phyloP scores from a whole-genome alignment of 2,329 filamentous ascomycete genomes.

The Cladosporium sp. region DNA sequence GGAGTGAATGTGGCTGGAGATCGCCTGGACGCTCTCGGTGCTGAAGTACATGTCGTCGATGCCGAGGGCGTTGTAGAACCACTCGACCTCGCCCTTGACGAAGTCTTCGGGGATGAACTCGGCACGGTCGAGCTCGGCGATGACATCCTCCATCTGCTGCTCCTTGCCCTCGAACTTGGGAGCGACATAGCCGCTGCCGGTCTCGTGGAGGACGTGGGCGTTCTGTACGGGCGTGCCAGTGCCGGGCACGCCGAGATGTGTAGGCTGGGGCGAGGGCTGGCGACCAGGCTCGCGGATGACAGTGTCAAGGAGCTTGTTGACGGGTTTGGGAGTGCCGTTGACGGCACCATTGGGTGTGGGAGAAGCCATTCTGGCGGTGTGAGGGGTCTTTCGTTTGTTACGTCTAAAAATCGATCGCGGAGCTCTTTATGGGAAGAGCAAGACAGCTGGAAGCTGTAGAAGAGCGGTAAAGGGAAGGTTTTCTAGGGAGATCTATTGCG shows the following conservation, averaged over 20 bases:
- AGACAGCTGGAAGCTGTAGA: background rate
- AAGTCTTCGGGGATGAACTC: constrained; percentile 83
- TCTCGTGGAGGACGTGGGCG: constrained; percentile 67
- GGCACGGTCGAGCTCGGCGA: constrained; percentile 70
- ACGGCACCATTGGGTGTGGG: constrained; percentile 8
- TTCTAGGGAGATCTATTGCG: background rate
- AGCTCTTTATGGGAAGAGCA: background rate
- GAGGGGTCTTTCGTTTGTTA: background rate
- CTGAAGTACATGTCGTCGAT: constrained; percentile 99
- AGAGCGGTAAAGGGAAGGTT: background rate
- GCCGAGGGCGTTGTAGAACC: constrained; percentile 97
- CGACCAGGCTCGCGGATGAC: constrained; percentile 53
- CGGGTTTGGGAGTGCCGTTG: constrained; percentile 4
- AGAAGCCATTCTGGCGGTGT: constrained; percentile 10
- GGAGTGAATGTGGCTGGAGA: constrained; percentile 91
- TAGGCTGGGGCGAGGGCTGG: constrained; percentile 81
- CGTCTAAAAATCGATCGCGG: background rate
- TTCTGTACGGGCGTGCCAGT: constrained; percentile 48
- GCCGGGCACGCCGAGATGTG: constrained; percentile 71
- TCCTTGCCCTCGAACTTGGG: constrained; percentile 90
- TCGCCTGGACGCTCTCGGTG: constrained; percentile 78
- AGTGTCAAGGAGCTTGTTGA: constrained; percentile 56
- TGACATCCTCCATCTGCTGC: constrained; percentile 87
- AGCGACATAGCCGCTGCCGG: constrained; percentile 89
- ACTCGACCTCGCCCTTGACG: constrained; percentile 78